Evolutionary conservation across 768 basidiomycete species (phyloP), one percentile per base, ranked within the genome.

Genomic region (Trametes gibbosa): DNA sequence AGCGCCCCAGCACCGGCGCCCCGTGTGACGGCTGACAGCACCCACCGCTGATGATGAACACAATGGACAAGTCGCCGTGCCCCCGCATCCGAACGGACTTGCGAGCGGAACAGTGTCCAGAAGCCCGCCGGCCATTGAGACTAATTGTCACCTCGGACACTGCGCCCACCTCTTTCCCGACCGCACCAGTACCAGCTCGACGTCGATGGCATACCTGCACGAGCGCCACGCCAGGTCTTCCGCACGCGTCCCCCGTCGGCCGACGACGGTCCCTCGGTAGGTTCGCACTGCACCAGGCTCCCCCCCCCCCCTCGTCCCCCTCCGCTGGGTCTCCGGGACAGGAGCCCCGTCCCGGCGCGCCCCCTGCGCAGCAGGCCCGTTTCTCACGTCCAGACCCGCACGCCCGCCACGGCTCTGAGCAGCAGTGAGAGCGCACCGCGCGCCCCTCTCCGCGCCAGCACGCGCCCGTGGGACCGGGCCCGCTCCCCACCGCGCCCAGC

Each of bases 391-490:
- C 52, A 19, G 34, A 10, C 52, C 49, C 50, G 51, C 48, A 50
- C 48, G 52, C 47, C 51, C 56, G 50, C 56, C 61, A 58, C 61
- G 56, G 35, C 60, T 60, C 59, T 54, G 53, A 59, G 58, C 29
- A 59, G 58, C 52, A 46, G 25, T 42, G 12, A 37, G 13, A 32
- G 53, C 43, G 12, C 16, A 25, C 16, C 42, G 23, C 47, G 41
- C 50, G 29, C 29, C 5, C 29, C n/a, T n/a, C n/a, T n/a, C n/a
- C n/a, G n/a, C 53, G 32, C 41, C 46, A 34, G 59, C 21, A 37
- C 40, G 50, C 53, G 39, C 23, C 12, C 48, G 50, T 55, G 59
- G 45, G 61, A 53, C 47, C 7, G n/a, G 41, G 21, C 34, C 34
- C 7, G 34, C 34, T 35, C 7, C 34, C 7, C 6, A 14, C 34